Percentiles rank a stretch among this genome's conserved stretches.
phyloP scores from a whole-genome alignment of 305 asterid genomes.

The Fraxinus xanthoxyloides region DNA sequence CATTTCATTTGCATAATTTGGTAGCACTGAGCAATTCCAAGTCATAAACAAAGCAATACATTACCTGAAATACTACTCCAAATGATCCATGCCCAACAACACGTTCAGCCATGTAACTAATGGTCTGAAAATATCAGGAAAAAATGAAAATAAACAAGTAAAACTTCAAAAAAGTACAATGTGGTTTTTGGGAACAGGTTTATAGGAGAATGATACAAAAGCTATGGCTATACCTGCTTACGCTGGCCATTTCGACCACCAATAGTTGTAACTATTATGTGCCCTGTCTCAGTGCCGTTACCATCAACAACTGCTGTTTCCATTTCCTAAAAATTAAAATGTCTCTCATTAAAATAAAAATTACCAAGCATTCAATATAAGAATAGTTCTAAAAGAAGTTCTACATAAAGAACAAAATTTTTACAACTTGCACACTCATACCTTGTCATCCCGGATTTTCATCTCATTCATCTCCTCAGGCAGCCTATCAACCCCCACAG shows the following conservation, averaged over 20 bases:
- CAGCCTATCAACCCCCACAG: conserved; percentile 49
- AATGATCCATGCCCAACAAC: conserved; percentile 92
- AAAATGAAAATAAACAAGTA: not conserved
- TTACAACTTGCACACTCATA: not conserved
- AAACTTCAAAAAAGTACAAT: conserved; percentile 2
- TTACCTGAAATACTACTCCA: conserved; percentile 91
- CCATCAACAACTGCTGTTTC: conserved; percentile 63
- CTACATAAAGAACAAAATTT: not conserved
- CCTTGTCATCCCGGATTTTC: conserved; percentile 75
- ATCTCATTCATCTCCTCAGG: conserved; percentile 67
- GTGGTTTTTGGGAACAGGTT: not conserved
- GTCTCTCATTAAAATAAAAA: conserved; percentile 1
- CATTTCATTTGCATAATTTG: not conserved
- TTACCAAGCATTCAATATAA: conserved; percentile 18
- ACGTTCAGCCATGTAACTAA: conserved; percentile 93
- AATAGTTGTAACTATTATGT: conserved; percentile 60
- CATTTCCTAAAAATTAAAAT: conserved; percentile 43
- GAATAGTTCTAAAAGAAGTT: conserved; percentile 8
- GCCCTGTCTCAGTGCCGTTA: conserved; percentile 66
- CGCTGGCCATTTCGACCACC: conserved; percentile 66
- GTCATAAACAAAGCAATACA: conserved; percentile 16
- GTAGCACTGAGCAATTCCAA: conserved; percentile 6
- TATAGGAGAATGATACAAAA: not conserved
- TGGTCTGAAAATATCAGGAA: conserved; percentile 32
- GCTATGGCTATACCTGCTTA: conserved; percentile 48